phyloP scores from a whole-genome alignment of 1,284 basidiomycete genomes.

The Microstroma glucosiphilum region DNA sequence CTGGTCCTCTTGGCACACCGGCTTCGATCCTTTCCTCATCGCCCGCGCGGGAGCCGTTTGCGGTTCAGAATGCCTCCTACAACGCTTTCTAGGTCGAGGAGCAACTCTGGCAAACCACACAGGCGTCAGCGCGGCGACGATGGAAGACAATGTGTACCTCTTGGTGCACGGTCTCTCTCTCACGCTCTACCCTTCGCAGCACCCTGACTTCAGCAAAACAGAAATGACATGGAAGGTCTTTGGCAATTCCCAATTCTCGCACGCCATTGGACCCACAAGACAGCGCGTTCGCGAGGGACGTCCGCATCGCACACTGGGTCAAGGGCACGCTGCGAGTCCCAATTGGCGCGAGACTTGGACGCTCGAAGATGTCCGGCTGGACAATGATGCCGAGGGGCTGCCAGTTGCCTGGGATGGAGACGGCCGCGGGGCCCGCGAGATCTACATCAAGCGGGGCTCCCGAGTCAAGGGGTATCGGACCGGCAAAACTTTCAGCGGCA shows the following conservation, averaged over 20 bases:
- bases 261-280: conserved; percentile 4
- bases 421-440: background rate
- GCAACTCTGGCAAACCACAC: background rate
- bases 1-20: conserved; percentile 7
- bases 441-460: conserved; percentile 6
- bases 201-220: background rate
- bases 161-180: conserved; percentile 8
- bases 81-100: background rate
- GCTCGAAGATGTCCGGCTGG: conserved; percentile 4
- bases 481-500: background rate
- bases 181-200: background rate
- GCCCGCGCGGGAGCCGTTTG: conserved; percentile 1
- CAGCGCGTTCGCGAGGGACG: conserved; percentile 5
- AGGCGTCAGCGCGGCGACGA: background rate
- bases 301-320: background rate
- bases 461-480: background rate
- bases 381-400: background rate
- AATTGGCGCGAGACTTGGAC: conserved; percentile 3
- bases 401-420: background rate
- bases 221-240: conserved; percentile 3
- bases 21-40: conserved; percentile 1
- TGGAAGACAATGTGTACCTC: background rate
- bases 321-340: background rate
- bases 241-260: conserved; percentile 5
- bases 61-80: background rate